These are phyloP conservation scores for Luffa aegyptiaca DNA, from an alignment of 306 rosid genomes.

Conservation along the genomic window DNA sequence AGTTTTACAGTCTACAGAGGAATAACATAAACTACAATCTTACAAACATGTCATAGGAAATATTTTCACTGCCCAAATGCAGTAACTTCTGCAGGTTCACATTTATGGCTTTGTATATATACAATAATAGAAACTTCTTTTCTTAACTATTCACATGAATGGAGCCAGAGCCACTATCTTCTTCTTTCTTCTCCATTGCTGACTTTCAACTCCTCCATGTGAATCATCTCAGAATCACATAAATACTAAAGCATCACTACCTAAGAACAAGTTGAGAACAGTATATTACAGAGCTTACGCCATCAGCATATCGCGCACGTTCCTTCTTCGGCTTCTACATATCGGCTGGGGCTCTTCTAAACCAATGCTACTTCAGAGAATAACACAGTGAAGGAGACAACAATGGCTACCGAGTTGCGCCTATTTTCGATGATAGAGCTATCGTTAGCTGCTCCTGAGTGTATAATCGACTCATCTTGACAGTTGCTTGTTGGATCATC, in stretches of 20 bases:
- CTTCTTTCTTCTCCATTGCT: not conserved
- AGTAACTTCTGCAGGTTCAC: slow-evolving; percentile 6
- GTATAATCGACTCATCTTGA: slow-evolving; percentile 75
- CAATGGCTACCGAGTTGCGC: slow-evolving; percentile 27
- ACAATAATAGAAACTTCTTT: not conserved
- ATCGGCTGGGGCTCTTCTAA: not conserved
- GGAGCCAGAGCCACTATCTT: not conserved
- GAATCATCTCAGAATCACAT: not conserved
- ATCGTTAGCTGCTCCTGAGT: slow-evolving; percentile 79
- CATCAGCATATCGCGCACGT: not conserved
- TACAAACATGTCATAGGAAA: not conserved
- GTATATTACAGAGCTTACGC: slow-evolving; percentile 4
- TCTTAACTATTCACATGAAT: not conserved
- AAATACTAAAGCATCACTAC: slow-evolving; percentile 3
- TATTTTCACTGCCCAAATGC: not conserved
- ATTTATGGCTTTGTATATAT: slow-evolving; percentile 9
- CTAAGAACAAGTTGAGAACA: not conserved
- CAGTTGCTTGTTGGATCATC: slow-evolving; percentile 95
- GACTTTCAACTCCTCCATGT: not conserved
- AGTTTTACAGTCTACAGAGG: not conserved
- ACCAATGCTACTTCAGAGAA: not conserved
- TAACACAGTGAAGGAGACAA: not conserved
- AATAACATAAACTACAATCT: not conserved
- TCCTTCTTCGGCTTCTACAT: not conserved
- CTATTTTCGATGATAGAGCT: slow-evolving; percentile 56